Evolutionary conservation across 73 alveolate species (phyloP), one percentile per base, ranked within the genome.

Genomic region (Paramecium primaurelia): DNA sequence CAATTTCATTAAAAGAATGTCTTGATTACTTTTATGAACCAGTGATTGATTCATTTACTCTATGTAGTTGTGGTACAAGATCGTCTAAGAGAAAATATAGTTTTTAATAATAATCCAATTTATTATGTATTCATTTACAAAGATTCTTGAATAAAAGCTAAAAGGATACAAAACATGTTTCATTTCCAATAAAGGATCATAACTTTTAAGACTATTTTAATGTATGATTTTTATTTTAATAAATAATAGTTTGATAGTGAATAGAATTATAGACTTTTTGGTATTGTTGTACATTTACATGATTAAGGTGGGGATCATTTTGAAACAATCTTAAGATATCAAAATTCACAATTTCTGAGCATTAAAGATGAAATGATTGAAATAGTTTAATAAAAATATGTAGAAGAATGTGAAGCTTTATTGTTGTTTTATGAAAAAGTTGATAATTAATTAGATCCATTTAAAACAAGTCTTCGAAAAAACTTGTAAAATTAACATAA

Each of bases 11-110:
- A 44, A 2, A 38, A 38, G 89, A 77, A 16, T 77, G 89, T 38
- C 40, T 77, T 18, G 89, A 77, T 38, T 77, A 26, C n/a, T 77
- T 77, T 77, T 77, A 77, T 77, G 89, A 77, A 18, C 89, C 89
- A 77, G 37, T 77, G 26, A 20, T 40, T 6, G 89, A 77, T 77
- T 42, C 32, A 18, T 77, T 18, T n/a, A 42, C 69, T 18, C 47
- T 26, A 6, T 77, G 89, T 77, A 20, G n/a, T 34, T 77, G 89
- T 77, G 89, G 89, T 16, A 4, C 71, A 1, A 77, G 49, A 44
- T 28, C 40, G 10, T 32, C 71, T 38, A 40, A 77, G 20, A 36
- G 89, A 42, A 1, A 34, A 18, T 77, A 77, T 77, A 77, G 44
- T 20, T 77, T 77, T 77, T 16, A 34, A 22, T 20, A 77, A 20